Evolutionary conservation across 768 basidiomycete genomes (phyloP).

Genomic region (Leccinum broughii): DNA sequence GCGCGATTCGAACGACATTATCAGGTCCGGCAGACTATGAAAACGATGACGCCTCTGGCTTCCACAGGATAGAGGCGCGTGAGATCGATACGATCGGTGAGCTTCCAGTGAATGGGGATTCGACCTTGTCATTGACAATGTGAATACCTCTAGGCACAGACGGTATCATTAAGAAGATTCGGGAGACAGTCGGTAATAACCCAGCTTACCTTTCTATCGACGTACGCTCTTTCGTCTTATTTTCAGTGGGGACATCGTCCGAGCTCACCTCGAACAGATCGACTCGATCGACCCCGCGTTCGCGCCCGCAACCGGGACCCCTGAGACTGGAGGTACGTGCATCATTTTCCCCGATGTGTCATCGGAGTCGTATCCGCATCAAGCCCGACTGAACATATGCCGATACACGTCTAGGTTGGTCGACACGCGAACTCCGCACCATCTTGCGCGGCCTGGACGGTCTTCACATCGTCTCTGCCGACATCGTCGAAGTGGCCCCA

Average conservation of each 20-base stretch:
- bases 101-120: slow-evolving; percentile 3
- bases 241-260: neutral
- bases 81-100: slow-evolving; percentile 82
- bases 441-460: slow-evolving; percentile 77
- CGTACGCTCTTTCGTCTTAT: slow-evolving; percentile 38
- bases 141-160: slow-evolving; percentile 48
- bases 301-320: slow-evolving; percentile 83
- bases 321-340: slow-evolving; percentile 66
- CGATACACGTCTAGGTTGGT: slow-evolving; percentile 46
- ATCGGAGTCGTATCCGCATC: neutral
- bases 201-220: slow-evolving; percentile 83
- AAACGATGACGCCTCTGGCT: slow-evolving; percentile 78
- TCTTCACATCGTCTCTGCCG: slow-evolving; percentile 74
- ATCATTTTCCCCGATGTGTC: neutral
- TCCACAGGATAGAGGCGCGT: slow-evolving; percentile 78
- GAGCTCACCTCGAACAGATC: slow-evolving; percentile 43
- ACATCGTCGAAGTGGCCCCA: slow-evolving; percentile 84
- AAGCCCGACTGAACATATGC: neutral
- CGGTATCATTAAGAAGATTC: slow-evolving; percentile 80
- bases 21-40: slow-evolving; percentile 75
- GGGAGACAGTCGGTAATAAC: slow-evolving; percentile 67
- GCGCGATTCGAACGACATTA: slow-evolving; percentile 83
- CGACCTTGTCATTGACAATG: neutral
- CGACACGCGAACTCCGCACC: slow-evolving; percentile 76
- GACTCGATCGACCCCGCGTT: slow-evolving; percentile 81